phyloP scores from a whole-genome alignment of 441 rosid genomes.

The Aquilaria agallochum region DNA sequence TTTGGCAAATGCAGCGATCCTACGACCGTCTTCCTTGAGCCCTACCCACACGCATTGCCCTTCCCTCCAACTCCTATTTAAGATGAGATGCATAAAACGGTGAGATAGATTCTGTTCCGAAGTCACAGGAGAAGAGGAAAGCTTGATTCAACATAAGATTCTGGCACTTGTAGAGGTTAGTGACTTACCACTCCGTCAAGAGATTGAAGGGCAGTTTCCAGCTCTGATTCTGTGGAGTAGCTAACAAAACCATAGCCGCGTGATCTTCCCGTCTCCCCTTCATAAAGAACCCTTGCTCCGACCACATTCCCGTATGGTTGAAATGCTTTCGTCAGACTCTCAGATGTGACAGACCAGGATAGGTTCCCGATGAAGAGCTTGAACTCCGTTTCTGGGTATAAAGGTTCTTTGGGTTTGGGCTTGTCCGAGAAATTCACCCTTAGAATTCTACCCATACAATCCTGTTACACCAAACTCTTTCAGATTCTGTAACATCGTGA shows the following conservation, averaged over 20 bases:
- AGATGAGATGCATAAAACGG: neutral
- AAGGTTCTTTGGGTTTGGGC: slow-evolving; percentile 57
- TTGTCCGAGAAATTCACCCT: slow-evolving; percentile 82
- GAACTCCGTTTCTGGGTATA: slow-evolving; percentile 79
- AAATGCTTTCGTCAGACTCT: slow-evolving; percentile 67
- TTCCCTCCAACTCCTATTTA: slow-evolving; percentile 65
- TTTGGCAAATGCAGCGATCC: slow-evolving; percentile 6
- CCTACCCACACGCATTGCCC: slow-evolving; percentile 63
- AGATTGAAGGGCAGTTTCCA: slow-evolving; percentile 73
- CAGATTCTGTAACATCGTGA: neutral
- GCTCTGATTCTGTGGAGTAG: slow-evolving; percentile 55
- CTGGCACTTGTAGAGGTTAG: neutral
- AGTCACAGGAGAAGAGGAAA: neutral
- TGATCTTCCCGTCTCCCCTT: slow-evolving; percentile 81
- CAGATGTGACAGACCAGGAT: slow-evolving; percentile 79
- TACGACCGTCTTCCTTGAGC: slow-evolving; percentile 61
- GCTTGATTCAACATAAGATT: neutral
- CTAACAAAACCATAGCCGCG: slow-evolving; percentile 83
- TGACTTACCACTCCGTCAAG: slow-evolving; percentile 59
- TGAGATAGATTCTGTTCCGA: neutral
- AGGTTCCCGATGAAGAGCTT: slow-evolving; percentile 86
- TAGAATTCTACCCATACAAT: slow-evolving; percentile 59
- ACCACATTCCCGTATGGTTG: slow-evolving; percentile 70
- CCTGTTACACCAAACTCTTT: slow-evolving; percentile 29
- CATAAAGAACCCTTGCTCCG: slow-evolving; percentile 76